Conservation (phyloP, 2,329 filamentous ascomycete species). For the Phyllosticta ampelicida region DNA sequence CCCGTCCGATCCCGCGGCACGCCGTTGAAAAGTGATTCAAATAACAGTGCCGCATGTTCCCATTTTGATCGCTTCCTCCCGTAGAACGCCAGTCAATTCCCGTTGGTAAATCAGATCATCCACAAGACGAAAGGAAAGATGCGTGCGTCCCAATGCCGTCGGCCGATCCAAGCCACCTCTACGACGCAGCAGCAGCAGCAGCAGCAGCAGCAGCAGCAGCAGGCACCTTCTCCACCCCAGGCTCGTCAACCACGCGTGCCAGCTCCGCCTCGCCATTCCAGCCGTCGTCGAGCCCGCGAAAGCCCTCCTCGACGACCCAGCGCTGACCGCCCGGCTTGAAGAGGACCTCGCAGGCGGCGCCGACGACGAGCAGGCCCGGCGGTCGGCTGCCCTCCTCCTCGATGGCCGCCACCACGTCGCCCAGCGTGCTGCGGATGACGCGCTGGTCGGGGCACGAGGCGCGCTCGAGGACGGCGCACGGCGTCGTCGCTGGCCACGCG, state of each 20-base stretch:
- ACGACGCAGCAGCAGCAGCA: too few species aligned
- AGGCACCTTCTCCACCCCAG: too few species aligned
- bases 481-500: conserved; percentile 63
- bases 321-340: conserved; percentile 48
- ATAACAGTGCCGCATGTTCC: too few species aligned
- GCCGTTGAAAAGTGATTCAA: too few species aligned
- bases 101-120: too few species aligned
- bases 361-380: conserved; percentile 79
- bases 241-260: background rate
- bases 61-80: too few species aligned
- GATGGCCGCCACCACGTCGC: conserved; percentile 68
- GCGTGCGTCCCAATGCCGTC: too few species aligned
- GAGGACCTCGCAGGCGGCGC: conserved; percentile 70
- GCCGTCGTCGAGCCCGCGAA: conserved; percentile 59
- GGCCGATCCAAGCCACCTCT: too few species aligned
- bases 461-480: conserved; percentile 85
- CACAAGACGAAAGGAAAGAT: too few species aligned
- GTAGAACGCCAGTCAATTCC: too few species aligned
- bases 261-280: conserved; percentile 25
- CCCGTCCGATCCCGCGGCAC: too few species aligned
- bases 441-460: conserved; percentile 91
- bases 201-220: too few species aligned
- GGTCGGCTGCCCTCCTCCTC: conserved; percentile 83
- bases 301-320: conserved; percentile 85
- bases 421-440: conserved; percentile 78